These are phyloP conservation scores for Alternaria gansuensis DNA, from an alignment of 2,329 filamentous ascomycete genomes.

Conservation along the genomic window DNA sequence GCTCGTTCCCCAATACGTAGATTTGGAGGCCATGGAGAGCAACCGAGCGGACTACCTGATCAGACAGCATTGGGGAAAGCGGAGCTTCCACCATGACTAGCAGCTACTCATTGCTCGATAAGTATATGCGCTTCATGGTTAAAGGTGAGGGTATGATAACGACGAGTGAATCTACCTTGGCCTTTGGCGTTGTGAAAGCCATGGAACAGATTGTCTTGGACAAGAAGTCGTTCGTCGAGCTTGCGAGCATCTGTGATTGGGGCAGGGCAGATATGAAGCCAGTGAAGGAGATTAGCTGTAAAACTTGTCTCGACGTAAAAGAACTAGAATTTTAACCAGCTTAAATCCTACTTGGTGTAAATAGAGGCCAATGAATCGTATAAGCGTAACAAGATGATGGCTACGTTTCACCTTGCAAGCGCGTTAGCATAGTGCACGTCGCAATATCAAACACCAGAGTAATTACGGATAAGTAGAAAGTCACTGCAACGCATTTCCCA, in stretches of 20 bases:
- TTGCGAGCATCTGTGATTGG: slow-evolving; percentile 13
- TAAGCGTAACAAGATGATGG: not conserved
- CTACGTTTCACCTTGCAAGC: not conserved
- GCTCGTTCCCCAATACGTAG: too few relatives aligned
- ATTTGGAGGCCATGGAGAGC: too few relatives aligned
- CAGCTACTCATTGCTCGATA: slow-evolving; percentile 12
- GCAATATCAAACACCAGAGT: not conserved
- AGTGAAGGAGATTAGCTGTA: not conserved
- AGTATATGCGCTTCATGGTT: slow-evolving; percentile 16
- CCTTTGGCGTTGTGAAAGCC: slow-evolving; percentile 8
- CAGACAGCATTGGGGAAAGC: too few relatives aligned
- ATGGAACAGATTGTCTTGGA: slow-evolving; percentile 15
- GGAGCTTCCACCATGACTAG: slow-evolving; percentile 1
- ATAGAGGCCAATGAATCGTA: not conserved
- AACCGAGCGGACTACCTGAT: not conserved
- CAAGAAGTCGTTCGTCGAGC: slow-evolving; percentile 14
- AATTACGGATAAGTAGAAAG: not conserved
- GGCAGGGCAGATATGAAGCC: slow-evolving; percentile 5
- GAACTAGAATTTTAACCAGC: not conserved
- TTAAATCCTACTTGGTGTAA: not conserved
- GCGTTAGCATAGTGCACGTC: not conserved
- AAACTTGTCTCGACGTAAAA: not conserved
- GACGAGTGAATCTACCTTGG: slow-evolving; percentile 3
- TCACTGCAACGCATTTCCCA: not conserved
- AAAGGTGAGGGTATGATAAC: slow-evolving; percentile 5